Base-by-base conservation (phyloP, 768 basidiomycete genomes). In the Amylocystis lapponica region DNA sequence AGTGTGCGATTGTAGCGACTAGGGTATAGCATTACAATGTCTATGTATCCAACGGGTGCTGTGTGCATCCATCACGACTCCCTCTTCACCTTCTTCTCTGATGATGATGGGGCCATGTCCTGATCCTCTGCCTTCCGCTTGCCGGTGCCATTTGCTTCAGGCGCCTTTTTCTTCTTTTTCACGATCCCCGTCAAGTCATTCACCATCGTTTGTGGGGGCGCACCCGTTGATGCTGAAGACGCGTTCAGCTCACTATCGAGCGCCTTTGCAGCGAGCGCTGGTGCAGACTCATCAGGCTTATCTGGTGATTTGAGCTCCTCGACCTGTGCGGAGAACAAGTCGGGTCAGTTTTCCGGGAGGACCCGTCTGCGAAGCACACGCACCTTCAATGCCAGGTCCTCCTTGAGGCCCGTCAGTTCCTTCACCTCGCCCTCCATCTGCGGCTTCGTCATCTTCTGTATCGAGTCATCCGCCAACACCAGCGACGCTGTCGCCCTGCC, bases 231-330 rank as follows among this genome's bases (percentile, higher is more conserved):
- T 13, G 70, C 55, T 1, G 67, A 45, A 13, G 54, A 62, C 26
- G 61, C 62, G 44, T 83, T 85, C 21, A 91, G 70, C 47, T 85
- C 87, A 36, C 69, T 67, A 52, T 91, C 87, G 17, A 91, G 68
- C 3, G 76, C 84, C 50, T 73, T 78, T 13, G 83, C 83, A 16
- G 68, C 87, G 45, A 84, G 55, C n/a, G 73, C 83, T 2, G 85
- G 84, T 1, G 85, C 86, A 27, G 79, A 79, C 26, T 66, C 64
- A 19, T 57, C 62, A 1, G 70, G 57, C 13, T 88, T 76, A 37
- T 76, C 79, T 0, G 92, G 92, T 5, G 81, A 73, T 65, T 89
- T 94, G 25, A 96, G 71, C 54, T 97, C 94, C 40, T 96, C 94
- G 14, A 97, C 82, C 90, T 93, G 47, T n/a, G 30, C 36, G 7